Conservation (phyloP, 495 filamentous ascomycete species). For the Elasticomyces elasticus region DNA sequence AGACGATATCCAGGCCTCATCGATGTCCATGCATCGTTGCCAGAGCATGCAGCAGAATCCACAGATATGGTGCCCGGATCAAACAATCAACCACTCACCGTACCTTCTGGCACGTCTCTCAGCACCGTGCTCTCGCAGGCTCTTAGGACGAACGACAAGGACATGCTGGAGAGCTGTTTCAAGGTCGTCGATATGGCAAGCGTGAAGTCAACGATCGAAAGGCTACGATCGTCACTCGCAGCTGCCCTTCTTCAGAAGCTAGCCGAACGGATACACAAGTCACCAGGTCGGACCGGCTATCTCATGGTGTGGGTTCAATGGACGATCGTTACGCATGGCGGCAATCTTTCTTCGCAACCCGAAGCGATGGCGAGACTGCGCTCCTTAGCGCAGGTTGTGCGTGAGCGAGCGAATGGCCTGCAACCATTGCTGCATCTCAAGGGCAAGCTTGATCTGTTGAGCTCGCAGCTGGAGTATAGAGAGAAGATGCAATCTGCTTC, state of each 20-base stretch:
- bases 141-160: conserved; percentile 77
- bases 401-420: conserved; percentile 74
- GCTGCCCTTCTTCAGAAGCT: conserved; percentile 68
- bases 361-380: conserved; percentile 65
- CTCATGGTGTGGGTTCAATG: conserved; percentile 96
- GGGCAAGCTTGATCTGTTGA: conserved; percentile 83
- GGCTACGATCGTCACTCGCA: conserved; percentile 75
- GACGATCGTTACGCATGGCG: conserved; percentile 90
- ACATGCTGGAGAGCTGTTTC: conserved; percentile 85
- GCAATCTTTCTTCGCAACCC: conserved; percentile 73
- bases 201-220: conserved; percentile 79
- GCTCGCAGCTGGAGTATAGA: conserved; percentile 73
- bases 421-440: conserved; percentile 76
- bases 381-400: conserved; percentile 70
- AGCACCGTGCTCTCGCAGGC: conserved; percentile 85
- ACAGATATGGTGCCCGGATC: conserved; percentile 33
- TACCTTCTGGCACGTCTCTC: conserved; percentile 66
- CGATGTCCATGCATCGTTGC: conserved; percentile 59
- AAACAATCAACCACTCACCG: conserved; percentile 13
- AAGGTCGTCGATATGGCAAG: conserved; percentile 61
- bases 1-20: conserved; percentile 58
- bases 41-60: conserved; percentile 32
- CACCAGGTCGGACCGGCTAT: conserved; percentile 77
- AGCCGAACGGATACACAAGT: conserved; percentile 74
- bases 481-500: conserved; percentile 44